Percentiles rank a stretch among this genome's conserved stretches.
phyloP scores from a whole-genome alignment of 768 basidiomycete species.

The Amanita exitialis region DNA sequence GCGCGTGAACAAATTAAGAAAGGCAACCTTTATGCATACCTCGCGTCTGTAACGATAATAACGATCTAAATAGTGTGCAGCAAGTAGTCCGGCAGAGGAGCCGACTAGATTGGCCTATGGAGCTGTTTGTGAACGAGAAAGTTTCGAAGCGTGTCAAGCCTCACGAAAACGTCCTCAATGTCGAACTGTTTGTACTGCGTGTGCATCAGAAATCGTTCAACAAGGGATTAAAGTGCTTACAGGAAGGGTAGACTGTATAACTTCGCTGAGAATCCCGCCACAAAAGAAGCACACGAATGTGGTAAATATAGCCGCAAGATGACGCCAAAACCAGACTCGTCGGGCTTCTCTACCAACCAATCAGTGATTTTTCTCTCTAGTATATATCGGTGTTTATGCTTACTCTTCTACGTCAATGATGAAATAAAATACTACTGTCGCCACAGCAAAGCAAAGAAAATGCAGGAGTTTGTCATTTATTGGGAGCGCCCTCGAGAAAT shows the following conservation, averaged over 20 bases:
- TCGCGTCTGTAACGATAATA: slow-evolving; percentile 76
- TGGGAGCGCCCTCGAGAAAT: slow-evolving; percentile 52
- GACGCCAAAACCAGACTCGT: slow-evolving; percentile 83
- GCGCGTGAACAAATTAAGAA: neutral
- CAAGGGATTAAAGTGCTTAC: slow-evolving; percentile 23
- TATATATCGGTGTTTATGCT: slow-evolving; percentile 15
- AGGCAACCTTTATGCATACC: slow-evolving; percentile 23
- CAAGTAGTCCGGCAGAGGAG: slow-evolving; percentile 56
- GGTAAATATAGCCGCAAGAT: slow-evolving; percentile 61
- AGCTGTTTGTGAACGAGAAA: slow-evolving; percentile 2
- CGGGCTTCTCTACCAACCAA: slow-evolving; percentile 48
- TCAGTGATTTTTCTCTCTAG: neutral
- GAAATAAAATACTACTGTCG: slow-evolving; percentile 79
- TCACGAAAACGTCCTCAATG: slow-evolving; percentile 60
- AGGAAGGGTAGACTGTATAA: slow-evolving; percentile 72
- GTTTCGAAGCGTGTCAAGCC: slow-evolving; percentile 9
- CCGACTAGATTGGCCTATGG: slow-evolving; percentile 74
- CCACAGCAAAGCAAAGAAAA: slow-evolving; percentile 65
- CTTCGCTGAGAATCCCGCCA: slow-evolving; percentile 73
- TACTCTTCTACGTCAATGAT: slow-evolving; percentile 86
- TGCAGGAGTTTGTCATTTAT: slow-evolving; percentile 75
- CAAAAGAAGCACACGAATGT: slow-evolving; percentile 63
- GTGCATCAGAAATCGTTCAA: slow-evolving; percentile 3
- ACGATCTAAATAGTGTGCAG: slow-evolving; percentile 58
- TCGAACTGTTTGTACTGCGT: slow-evolving; percentile 62